phyloP scores from a whole-genome alignment of 768 basidiomycete genomes.

The Rhodosporidiobolus sp. region DNA sequence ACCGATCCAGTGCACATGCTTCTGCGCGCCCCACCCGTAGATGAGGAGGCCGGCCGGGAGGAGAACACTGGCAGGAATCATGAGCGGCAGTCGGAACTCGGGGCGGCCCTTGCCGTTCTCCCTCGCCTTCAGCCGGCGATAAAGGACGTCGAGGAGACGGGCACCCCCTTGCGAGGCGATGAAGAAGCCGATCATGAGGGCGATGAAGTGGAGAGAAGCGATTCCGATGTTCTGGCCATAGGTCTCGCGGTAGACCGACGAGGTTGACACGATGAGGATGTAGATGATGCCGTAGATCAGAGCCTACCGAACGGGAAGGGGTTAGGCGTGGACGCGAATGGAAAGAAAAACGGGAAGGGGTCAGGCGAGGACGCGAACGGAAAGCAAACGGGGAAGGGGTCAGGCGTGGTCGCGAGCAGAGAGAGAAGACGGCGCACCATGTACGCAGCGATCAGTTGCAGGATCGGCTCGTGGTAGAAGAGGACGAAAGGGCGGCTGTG shows the following conservation, averaged over 20 bases:
- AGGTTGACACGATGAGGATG: conserved; percentile 40
- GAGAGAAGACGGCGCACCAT: conserved; percentile 48
- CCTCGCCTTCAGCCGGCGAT: conserved; percentile 56
- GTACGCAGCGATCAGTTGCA: conserved; percentile 59
- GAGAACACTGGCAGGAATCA: conserved; percentile 47
- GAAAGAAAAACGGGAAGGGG: too few species aligned
- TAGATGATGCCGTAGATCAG: conserved; percentile 25
- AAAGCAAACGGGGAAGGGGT: too few species aligned
- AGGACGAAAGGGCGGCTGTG: conserved; percentile 70
- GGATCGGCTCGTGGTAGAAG: conserved; percentile 48
- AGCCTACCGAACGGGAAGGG: too few species aligned
- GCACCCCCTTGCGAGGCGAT: conserved; percentile 53
- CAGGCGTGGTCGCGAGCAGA: too few species aligned
- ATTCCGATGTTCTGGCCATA: conserved; percentile 62
- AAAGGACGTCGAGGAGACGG: conserved; percentile 58
- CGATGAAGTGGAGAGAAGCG: conserved; percentile 66
- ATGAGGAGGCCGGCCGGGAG: conserved; percentile 68
- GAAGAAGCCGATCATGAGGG: conserved; percentile 60
- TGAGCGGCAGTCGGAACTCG: conserved; percentile 51
- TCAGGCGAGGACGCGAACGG: too few species aligned
- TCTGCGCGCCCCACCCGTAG: conserved; percentile 66
- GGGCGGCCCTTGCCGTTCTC: conserved; percentile 60
- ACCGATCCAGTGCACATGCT: conserved; percentile 64
- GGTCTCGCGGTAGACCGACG: conserved; percentile 37
- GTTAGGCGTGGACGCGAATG: too few species aligned